Conservation (phyloP, 768 basidiomycete genomes). For the Xerocomus spinulosus region DNA sequence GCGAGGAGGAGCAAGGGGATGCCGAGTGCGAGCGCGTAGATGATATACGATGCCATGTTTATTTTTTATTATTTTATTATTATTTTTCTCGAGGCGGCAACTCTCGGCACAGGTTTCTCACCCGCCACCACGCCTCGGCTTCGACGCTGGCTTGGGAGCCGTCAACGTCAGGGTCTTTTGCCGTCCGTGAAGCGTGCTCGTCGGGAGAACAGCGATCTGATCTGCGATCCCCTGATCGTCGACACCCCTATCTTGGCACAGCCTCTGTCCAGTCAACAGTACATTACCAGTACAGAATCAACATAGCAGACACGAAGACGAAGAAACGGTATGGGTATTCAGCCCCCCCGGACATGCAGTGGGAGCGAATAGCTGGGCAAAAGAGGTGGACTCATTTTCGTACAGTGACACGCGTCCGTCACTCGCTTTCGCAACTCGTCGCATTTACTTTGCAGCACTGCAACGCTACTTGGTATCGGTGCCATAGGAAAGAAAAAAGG, state of each 20-base stretch:
- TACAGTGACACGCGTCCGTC: conserved; percentile 43
- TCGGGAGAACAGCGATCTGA: conserved; percentile 22
- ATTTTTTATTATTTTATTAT: too few relatives aligned
- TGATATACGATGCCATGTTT: conserved; percentile 20
- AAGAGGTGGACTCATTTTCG: conserved; percentile 39
- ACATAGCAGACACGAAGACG: conserved; percentile 19
- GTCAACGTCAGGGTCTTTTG: neutral
- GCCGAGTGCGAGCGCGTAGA: conserved; percentile 30
- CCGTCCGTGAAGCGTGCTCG: conserved; percentile 22
- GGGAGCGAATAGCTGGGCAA: conserved; percentile 38
- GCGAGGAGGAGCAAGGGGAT: conserved; percentile 30
- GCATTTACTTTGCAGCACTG: conserved; percentile 47
- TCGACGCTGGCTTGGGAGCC: neutral
- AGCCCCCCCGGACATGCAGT: conserved; percentile 27
- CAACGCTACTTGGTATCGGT: conserved; percentile 10
- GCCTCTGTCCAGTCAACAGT: conserved; percentile 5
- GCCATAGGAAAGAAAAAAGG: conserved; percentile 3
- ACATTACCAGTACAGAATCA: conserved; percentile 27
- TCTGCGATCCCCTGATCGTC: conserved; percentile 32
- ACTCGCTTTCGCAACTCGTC: conserved; percentile 47
- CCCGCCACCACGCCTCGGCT: neutral
- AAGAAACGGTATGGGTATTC: conserved; percentile 23
- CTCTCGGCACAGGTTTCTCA: neutral
- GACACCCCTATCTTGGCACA: conserved; percentile 14
- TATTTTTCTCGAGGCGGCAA: too few relatives aligned